Base-by-base conservation (phyloP, 169 alveolate genomes). In the Plasmodium fragile region DNA sequence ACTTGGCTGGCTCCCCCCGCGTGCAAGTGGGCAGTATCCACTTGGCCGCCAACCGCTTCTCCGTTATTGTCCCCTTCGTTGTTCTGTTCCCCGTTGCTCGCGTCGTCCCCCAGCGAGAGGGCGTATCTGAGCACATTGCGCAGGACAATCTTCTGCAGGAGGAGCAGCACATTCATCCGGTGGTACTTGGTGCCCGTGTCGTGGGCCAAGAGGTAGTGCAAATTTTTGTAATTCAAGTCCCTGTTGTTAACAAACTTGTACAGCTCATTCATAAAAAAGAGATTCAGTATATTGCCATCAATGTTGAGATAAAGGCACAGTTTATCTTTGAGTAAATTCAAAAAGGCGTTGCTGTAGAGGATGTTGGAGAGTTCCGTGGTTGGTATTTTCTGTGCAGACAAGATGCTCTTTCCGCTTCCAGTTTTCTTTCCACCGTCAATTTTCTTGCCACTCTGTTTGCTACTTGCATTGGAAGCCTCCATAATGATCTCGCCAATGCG, bases 251-350 rank as follows among this genome's bases (percentile, higher is more conserved):
- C 22, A 65, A 84, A 84, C 69, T 72, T 84, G 16, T 84, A n/a
- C 36, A 84, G 41, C 59, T 84, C 93, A 36, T 73, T 84, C 13
- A 45, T 49, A 13, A 84, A 84, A 73, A 72, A 75, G 11, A 28
- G 13, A 11, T 73, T 84, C 32, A 84, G 5, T 28, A 84, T 52
- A 52, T 84, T 84, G n/a, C 43, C 55, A 22, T 84, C 93, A 8
- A 84, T 73, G 75, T 84, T 84, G 0, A 84, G 75, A 43, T 45
- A 84, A 28, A 84, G 69, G 41, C 49, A 84, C 28, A 84, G 69
- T 36, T 52, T 72, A 41, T 84, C 65, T 73, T 84, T 84, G 3
- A 84, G 36, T 11, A 43, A 49, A 53, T 84, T 75, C 41, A 84
- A 28, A 13, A 84, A 84, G 59, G 49, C 18, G 1, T 32, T 52